A percentile compares a stretch with the other conserved stretches of the same genome.
These are phyloP conservation scores for Aspergillus persii DNA, from an alignment of 2,329 filamentous ascomycete species.

Conservation along the genomic window DNA sequence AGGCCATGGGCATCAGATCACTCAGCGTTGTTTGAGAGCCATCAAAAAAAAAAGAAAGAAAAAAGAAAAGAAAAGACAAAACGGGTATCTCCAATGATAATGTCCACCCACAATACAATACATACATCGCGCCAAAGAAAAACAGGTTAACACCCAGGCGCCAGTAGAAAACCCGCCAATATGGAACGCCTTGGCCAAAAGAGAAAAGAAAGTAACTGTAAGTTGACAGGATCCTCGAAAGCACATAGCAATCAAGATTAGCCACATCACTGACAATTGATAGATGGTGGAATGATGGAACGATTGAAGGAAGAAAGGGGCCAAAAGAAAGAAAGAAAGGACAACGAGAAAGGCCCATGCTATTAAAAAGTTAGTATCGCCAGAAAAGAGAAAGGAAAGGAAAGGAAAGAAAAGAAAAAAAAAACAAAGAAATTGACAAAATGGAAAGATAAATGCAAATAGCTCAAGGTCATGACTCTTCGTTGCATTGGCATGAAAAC, in stretches of 20 bases:
- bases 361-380: background rate
- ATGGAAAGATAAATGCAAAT: constrained; percentile 12
- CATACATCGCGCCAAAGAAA: background rate
- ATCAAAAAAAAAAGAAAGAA: too few relatives aligned
- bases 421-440: constrained; percentile 9
- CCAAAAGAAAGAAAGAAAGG: too few relatives aligned
- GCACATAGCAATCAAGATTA: background rate
- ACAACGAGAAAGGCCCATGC: too few relatives aligned
- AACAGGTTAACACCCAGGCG: background rate
- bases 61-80: too few relatives aligned
- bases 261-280: background rate
- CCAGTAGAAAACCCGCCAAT: background rate
- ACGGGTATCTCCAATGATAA: background rate
- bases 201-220: background rate
- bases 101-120: background rate
- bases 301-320: too few relatives aligned
- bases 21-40: background rate
- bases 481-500: constrained; percentile 39
- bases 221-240: background rate
- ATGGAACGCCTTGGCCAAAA: background rate
- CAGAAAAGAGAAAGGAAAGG: background rate
- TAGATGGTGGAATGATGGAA: background rate
- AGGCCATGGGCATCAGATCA: background rate
- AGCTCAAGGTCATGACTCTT: constrained; percentile 36
- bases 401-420: constrained; percentile 1